Percentiles rank a stretch among this genome's conserved stretches.
These are phyloP conservation scores for Monosporascus sp. DNA, from an alignment of 2,329 filamentous ascomycete species.

Conservation along the genomic window DNA sequence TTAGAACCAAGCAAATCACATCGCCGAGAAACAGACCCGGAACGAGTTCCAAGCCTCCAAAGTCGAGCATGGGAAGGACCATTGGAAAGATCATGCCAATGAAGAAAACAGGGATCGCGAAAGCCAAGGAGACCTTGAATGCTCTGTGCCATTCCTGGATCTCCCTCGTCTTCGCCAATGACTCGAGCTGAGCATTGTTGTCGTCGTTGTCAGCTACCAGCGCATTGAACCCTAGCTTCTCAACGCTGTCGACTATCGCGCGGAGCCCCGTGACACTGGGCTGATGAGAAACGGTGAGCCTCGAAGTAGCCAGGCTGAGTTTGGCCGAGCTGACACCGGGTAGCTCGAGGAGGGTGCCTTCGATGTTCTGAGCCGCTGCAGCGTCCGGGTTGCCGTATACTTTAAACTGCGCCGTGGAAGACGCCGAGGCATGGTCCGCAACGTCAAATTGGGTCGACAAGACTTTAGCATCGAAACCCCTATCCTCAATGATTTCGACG, in stretches of 20 bases:
- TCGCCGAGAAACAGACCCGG: conserved; percentile 86
- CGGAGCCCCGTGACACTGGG: conserved; percentile 72
- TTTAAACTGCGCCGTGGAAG: conserved; percentile 69
- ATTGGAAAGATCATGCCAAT: conserved; percentile 95
- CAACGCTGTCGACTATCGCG: conserved; percentile 74
- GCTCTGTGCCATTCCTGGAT: conserved; percentile 88
- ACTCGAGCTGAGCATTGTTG: conserved; percentile 94
- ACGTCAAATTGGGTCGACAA: conserved; percentile 66
- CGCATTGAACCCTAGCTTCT: conserved; percentile 81
- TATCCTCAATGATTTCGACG: conserved; percentile 77
- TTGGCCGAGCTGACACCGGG: conserved; percentile 71
- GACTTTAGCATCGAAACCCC: conserved; percentile 82
- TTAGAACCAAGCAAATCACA: conserved; percentile 74
- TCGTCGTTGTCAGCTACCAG: conserved; percentile 87
- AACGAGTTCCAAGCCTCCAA: conserved; percentile 62
- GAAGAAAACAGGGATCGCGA: conserved; percentile 85
- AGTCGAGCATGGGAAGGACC: conserved; percentile 70
- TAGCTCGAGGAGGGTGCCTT: conserved; percentile 59
- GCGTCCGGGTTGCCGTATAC: conserved; percentile 75
- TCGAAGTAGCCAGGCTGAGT: conserved; percentile 68
- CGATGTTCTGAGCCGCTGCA: conserved; percentile 66
- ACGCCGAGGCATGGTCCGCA: conserved; percentile 47
- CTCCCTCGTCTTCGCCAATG: conserved; percentile 91
- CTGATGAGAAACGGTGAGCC: conserved; percentile 69
- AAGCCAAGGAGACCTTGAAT: conserved; percentile 71